Base-by-base conservation (phyloP, 371 early-diverging fungal species). In the Circinella minor region DNA sequence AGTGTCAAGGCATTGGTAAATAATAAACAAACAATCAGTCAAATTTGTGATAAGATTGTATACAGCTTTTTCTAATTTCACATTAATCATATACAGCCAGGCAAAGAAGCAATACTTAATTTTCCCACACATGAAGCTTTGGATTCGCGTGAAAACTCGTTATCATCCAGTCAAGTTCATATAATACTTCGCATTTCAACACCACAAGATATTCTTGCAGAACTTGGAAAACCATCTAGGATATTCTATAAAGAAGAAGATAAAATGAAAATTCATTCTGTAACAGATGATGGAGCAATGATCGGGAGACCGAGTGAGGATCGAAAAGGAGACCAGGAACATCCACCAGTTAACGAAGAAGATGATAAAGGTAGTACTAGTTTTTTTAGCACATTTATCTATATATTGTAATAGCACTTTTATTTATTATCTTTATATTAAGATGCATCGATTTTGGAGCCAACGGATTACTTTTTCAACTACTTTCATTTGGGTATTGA, bases 401-500 rank as follows among this genome's bases (percentile, higher is more conserved):
- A 27, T 27, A 51, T 51, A 15, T 1, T 51, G 51, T 51, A 51
- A 51, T 17, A 17, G 15, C 14, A 51, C 7, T 4, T 15, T n/a
- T 17, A 51, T 15, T 14, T 5, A 4, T 51, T 51, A n/a, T 14
- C 1, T n/a, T 51, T 14, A n/a, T n/a, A 13, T 17, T n/a, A 36
- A 65, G 65, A 65, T 61, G 48, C 43, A 18, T 67, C 60, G 9
- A 61, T 38, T 6, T 17, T 54, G 39, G 57, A 71, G 61, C 79
- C 89, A 1, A 86, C 84, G 36, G 91, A 90, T 66, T 92, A 89
- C 62, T 89, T 91, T 68, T 87, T 86, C 69, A 88, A 91, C 72
- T 92, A 92, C 64, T 92, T 92, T 74, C 85, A 87, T 57, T 62
- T 89, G 48, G 94, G 94, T 1, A 82, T 94, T 18, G 94, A 94